These are phyloP conservation scores for Leccinum variicolor DNA, from an alignment of 768 basidiomycete genomes.

Conservation along the genomic window DNA sequence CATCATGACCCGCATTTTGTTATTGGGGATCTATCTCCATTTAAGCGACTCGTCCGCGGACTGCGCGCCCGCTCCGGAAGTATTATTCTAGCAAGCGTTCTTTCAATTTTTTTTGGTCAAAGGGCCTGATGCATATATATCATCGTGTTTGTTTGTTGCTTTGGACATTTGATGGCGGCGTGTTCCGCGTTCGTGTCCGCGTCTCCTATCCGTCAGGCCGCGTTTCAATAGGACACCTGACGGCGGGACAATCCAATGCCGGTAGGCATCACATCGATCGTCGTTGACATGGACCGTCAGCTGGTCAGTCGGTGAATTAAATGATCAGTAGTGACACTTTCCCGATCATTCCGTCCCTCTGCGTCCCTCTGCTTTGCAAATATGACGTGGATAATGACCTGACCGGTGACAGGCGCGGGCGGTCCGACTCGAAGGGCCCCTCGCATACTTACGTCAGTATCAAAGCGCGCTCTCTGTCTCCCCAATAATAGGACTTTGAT, in stretches of 20 bases:
- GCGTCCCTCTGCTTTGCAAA: background rate
- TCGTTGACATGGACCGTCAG: background rate
- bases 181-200: background rate
- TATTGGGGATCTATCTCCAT: constrained; percentile 4
- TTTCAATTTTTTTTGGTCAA: background rate
- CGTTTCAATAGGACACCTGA: background rate
- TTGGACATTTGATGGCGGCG: background rate
- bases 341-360: background rate
- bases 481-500: background rate
- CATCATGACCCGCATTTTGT: background rate
- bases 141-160: constrained; percentile 1
- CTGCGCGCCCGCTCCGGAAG: background rate
- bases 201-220: background rate
- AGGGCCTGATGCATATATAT: background rate
- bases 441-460: background rate
- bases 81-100: background rate
- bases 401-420: background rate
- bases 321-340: background rate
- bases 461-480: background rate
- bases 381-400: background rate
- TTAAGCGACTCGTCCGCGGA: background rate
- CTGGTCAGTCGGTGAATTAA: background rate
- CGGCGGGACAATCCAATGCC: background rate
- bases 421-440: background rate
- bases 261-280: background rate